Evolutionary conservation across 2,329 filamentous ascomycete species (phyloP), one percentile per base, ranked within the genome.

Genomic region (Cladophialophora carrionii): DNA sequence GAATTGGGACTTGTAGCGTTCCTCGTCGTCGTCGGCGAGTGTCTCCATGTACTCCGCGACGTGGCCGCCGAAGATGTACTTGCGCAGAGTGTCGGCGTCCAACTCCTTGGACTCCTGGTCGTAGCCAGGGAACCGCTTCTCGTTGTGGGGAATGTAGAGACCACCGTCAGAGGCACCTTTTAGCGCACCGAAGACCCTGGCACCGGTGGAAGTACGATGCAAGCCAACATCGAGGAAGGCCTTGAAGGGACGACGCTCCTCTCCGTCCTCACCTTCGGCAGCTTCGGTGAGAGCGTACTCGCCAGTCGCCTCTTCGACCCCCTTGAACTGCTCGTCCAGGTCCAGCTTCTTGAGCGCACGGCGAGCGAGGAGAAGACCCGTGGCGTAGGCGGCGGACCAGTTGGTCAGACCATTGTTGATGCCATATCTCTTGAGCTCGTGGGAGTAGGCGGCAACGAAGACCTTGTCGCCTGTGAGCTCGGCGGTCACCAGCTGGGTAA

Each of bases 31-130:
- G 77, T 99, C 95, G 83, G 95, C 95, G 72, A 99, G 91, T 66
- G 90, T 95, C 90, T 99, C 95, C 95, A 99, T 99, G 89, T 99
- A 99, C 88, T 99, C 95, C 74, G 94, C 93, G 72, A 99, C 91
- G 88, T 99, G 95, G 70, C 95, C 94, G 78, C 87, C 95, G 82
- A 91, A 94, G 87, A 99, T 99, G 90, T 99, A 99, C 87, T 93
- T 96, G 87, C 94, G 92, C 79, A 99, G 91, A 74, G 88, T 90
- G 82, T 99, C 95, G 77, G 92, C 87, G 76, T 99, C 95, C 77
- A 99, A 91, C 88, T 98, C 94, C 90, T 99, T 93, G 81, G 84
- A 83, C 86, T 99, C 95, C 34, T 96, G 91, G 81, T 99, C 95
- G 89, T 85, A 99, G 77, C 95, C 95, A 76, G 95, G 95, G 92